phyloP scores from a whole-genome alignment of 2,329 filamentous ascomycete genomes.

The Annulohypoxylon truncatum region DNA sequence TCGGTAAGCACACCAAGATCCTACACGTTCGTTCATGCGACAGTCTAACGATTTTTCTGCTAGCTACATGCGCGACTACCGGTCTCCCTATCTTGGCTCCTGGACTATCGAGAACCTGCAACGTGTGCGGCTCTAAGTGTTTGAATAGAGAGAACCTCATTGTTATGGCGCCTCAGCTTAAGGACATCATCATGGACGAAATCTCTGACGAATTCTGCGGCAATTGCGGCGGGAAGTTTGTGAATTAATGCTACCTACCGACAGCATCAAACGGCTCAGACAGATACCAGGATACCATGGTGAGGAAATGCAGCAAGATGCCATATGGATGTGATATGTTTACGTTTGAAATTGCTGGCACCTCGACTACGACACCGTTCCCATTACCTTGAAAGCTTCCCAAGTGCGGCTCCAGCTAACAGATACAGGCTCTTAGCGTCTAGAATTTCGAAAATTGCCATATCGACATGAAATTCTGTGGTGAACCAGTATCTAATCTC shows the following conservation, averaged over 20 bases:
- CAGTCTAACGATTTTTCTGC: background rate
- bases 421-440: no score
- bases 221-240: constrained; percentile 49
- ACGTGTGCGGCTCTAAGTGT: constrained; percentile 65
- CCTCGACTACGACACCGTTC: no score
- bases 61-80: constrained; percentile 65
- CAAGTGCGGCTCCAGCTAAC: no score
- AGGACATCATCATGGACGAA: constrained; percentile 39
- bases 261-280: no score
- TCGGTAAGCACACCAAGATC: constrained; percentile 45
- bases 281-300: background rate
- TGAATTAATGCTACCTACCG: constrained; percentile 32
- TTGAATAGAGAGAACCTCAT: constrained; percentile 58
- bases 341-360: no score
- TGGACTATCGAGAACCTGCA: constrained; percentile 64
- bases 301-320: no score
- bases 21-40: background rate
- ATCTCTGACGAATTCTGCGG: constrained; percentile 48
- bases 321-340: no score
- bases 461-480: no score
- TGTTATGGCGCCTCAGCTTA: constrained; percentile 40
- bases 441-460: no score
- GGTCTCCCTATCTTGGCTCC: constrained; percentile 66
- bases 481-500: no score
- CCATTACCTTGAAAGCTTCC: no score